A percentile compares a stretch with the other conserved stretches of the same genome.
phyloP scores from a whole-genome alignment of 805 yeast species.

The Candida corydali region DNA sequence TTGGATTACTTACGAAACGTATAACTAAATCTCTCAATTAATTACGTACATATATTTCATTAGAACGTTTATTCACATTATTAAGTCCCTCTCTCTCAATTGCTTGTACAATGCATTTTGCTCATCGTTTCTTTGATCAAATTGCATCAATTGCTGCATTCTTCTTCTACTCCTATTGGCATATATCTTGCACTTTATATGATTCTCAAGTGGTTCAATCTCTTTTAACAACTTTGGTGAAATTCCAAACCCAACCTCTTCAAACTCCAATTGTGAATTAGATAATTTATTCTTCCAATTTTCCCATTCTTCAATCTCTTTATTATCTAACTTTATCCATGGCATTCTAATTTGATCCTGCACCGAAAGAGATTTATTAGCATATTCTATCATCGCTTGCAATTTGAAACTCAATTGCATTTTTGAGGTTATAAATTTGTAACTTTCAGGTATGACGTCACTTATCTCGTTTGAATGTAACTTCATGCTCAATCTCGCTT shows the following conservation, averaged over 20 bases:
- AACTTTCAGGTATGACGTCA: conserved; percentile 13
- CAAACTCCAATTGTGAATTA: not conserved
- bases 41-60: too few species aligned
- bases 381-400: conserved; percentile 14
- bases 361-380: conserved; percentile 2
- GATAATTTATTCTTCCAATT: conserved; percentile 7
- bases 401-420: conserved; percentile 7
- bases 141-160: conserved; percentile 7
- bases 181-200: conserved; percentile 1
- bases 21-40: too few species aligned
- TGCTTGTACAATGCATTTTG: too few species aligned
- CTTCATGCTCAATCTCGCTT: conserved; percentile 10
- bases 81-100: not conserved
- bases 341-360: conserved; percentile 1
- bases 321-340: conserved; percentile 4
- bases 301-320: conserved; percentile 11
- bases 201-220: conserved; percentile 1
- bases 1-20: too few species aligned
- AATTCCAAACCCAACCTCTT: not conserved
- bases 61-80: too few species aligned
- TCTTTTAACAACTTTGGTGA: not conserved
- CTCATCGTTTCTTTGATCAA: conserved; percentile 11
- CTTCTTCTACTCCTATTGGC: conserved; percentile 10
- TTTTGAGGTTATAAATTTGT: conserved; percentile 15
- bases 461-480: conserved; percentile 11